phyloP scores from a whole-genome alignment of 2,329 filamentous ascomycete species.

The Colletotrichum trifolii region DNA sequence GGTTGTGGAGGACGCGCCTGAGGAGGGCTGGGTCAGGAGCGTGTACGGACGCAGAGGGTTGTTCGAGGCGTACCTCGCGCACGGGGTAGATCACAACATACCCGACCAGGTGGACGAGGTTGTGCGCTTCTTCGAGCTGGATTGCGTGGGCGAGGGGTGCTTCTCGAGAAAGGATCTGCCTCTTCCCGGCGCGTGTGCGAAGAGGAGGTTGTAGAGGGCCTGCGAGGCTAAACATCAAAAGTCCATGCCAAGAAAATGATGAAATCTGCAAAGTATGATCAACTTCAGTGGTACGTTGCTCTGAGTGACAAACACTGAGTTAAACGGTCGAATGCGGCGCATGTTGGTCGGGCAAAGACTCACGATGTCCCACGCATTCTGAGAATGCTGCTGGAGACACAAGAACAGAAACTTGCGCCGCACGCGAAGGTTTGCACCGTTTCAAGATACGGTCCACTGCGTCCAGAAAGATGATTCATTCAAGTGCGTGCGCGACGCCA shows the following conservation, averaged over 20 bases:
- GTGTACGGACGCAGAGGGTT: slow-evolving; percentile 33
- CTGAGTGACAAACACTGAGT: too few species aligned
- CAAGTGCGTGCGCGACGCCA: too few species aligned
- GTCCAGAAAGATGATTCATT: too few species aligned
- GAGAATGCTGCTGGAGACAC: too few species aligned
- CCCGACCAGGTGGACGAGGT: slow-evolving; percentile 37
- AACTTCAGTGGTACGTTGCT: neutral
- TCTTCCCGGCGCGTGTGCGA: neutral
- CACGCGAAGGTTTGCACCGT: too few species aligned
- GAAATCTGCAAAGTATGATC: neutral
- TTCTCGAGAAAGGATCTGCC: slow-evolving; percentile 37
- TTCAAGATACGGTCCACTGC: too few species aligned
- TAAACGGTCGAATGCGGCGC: too few species aligned
- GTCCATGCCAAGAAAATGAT: too few species aligned
- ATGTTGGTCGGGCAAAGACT: too few species aligned
- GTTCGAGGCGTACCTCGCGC: slow-evolving; percentile 37
- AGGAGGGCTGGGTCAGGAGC: slow-evolving; percentile 37
- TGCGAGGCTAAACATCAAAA: too few species aligned
- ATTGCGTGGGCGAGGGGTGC: slow-evolving; percentile 34
- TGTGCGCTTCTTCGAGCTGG: slow-evolving; percentile 37
- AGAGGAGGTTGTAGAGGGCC: neutral
- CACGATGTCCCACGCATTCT: too few species aligned
- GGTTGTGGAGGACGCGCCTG: slow-evolving; percentile 21
- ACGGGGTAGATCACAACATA: slow-evolving; percentile 36
- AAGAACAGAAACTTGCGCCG: too few species aligned